A percentile compares a stretch with the other conserved stretches of the same genome.
Evolutionary conservation across 208 protist species (phyloP).

Genomic region (Angomonas ambiguus): DNA sequence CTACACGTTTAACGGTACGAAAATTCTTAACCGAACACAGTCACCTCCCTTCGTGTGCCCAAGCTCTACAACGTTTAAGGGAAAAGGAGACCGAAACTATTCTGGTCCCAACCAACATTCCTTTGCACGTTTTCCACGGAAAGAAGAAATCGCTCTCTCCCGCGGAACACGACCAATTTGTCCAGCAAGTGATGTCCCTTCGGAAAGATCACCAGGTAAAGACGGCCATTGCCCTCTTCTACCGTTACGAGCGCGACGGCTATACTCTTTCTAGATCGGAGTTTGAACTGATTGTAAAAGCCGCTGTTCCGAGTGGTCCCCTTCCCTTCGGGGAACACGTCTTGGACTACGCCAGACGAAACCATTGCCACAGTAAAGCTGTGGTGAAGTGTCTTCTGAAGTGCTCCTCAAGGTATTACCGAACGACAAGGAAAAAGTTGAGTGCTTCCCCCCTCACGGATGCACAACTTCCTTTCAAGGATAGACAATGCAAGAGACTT

Average conservation of each 20-base stretch:
- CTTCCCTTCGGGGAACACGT: neutral
- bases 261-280: neutral
- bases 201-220: neutral
- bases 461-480: neutral
- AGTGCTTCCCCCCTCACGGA: neutral
- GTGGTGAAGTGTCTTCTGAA: neutral
- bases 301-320: neutral
- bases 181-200: neutral
- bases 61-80: no score
- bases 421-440: neutral
- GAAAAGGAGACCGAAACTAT: no score
- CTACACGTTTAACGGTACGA: no score
- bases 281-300: neutral
- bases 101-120: no score
- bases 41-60: no score
- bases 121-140: neutral
- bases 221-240: neutral
- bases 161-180: neutral
- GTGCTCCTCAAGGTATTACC: neutral
- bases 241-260: slow-evolving; percentile 7
- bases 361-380: neutral
- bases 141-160: neutral
- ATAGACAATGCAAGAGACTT: neutral
- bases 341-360: neutral
- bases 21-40: no score